Conservation (phyloP, 352 stramenopile genomes). For the Phytophthora cajani region DNA sequence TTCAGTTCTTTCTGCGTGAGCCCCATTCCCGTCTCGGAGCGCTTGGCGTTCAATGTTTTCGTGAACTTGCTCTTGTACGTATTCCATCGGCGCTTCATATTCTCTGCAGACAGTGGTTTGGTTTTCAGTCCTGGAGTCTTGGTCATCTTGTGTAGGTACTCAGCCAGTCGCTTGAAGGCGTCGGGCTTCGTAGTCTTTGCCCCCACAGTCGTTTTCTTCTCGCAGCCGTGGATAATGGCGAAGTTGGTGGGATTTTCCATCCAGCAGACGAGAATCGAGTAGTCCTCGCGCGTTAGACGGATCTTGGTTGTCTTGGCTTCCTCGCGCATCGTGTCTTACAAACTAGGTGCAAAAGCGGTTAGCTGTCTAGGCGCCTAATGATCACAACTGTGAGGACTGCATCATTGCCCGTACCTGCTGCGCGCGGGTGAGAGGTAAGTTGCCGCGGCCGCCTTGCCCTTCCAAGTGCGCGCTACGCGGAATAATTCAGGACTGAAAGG, state of each 20-base stretch:
- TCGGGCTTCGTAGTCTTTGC: conserved; percentile 12
- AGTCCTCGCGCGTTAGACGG: conserved; percentile 13
- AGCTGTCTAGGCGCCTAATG: too few species aligned
- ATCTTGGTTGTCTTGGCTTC: conserved; percentile 7
- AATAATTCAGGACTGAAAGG: too few species aligned
- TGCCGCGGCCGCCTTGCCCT: too few species aligned
- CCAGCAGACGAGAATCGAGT: conserved; percentile 17
- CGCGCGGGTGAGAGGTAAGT: too few species aligned
- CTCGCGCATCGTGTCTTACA: background rate
- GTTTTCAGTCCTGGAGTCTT: conserved; percentile 2
- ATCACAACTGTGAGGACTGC: too few species aligned
- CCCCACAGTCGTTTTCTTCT: conserved; percentile 8
- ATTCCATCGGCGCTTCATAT: conserved; percentile 15
- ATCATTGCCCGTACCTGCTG: too few species aligned
- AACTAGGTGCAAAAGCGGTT: too few species aligned
- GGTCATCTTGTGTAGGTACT: conserved; percentile 6
- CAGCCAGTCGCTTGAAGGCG: conserved; percentile 9
- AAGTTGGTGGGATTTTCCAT: conserved; percentile 13
- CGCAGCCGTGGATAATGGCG: conserved; percentile 7
- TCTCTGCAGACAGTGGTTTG: conserved; percentile 1
- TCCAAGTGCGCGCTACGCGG: too few species aligned
- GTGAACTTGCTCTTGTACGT: conserved; percentile 22
- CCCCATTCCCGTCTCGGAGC: conserved; percentile 9
- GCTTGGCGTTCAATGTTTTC: conserved; percentile 9
- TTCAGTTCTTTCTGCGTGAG: conserved; percentile 10